Evolutionary conservation across 495 filamentous ascomycete genomes (phyloP).

Genomic region (Jackrogersella multiformis): DNA sequence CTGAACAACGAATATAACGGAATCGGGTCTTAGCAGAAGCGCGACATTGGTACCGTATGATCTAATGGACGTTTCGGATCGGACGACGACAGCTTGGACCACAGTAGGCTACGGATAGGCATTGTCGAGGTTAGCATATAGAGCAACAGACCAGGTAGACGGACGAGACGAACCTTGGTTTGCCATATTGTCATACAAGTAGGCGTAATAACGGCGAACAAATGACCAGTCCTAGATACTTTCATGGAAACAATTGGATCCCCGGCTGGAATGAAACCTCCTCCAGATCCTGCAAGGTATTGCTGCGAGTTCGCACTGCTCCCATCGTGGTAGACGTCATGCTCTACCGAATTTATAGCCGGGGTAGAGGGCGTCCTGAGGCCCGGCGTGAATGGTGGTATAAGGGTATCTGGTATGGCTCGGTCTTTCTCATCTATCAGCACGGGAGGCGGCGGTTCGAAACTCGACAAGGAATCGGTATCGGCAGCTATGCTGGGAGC

Average conservation of each 20-base stretch:
- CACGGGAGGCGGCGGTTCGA: constrained; percentile 41
- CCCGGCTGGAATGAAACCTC: constrained; percentile 48
- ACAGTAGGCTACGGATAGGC: constrained; percentile 75
- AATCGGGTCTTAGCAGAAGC: constrained; percentile 89
- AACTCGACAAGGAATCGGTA: constrained; percentile 49
- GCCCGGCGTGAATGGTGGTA: constrained; percentile 51
- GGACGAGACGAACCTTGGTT: constrained; percentile 76
- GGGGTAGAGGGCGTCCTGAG: constrained; percentile 62
- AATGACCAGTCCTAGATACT: constrained; percentile 80
- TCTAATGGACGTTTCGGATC: constrained; percentile 78
- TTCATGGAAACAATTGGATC: constrained; percentile 77
- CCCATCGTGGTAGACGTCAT: constrained; percentile 52
- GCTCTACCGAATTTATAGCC: constrained; percentile 62
- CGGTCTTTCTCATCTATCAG: constrained; percentile 44
- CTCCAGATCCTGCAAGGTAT: constrained; percentile 34
- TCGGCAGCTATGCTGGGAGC: constrained; percentile 32
- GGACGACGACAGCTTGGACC: constrained; percentile 82
- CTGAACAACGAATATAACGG: constrained; percentile 90
- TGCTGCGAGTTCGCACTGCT: constrained; percentile 28
- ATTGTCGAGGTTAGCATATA: constrained; percentile 38
- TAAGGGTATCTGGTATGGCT: constrained; percentile 27
- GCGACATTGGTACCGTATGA: constrained; percentile 87
- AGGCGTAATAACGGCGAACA: constrained; percentile 89
- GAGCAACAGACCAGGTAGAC: not conserved
- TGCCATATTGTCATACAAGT: constrained; percentile 92